A percentile compares a stretch with the other conserved stretches of the same genome.
These are phyloP conservation scores for Medicago arabica DNA, from an alignment of 306 rosid genomes.

Conservation along the genomic window DNA sequence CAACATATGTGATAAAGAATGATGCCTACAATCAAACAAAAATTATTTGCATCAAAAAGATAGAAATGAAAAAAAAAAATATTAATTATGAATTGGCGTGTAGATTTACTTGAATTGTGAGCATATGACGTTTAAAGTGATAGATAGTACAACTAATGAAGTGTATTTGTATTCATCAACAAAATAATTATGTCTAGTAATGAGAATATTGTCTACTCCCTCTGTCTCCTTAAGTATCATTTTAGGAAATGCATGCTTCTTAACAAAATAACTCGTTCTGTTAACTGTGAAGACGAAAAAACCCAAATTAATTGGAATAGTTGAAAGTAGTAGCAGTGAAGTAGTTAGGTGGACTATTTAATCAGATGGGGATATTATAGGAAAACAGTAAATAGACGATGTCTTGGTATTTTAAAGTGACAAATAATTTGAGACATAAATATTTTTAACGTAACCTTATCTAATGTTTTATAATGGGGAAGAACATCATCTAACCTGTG, in stretches of 20 bases:
- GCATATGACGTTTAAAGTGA: slow-evolving; percentile 10
- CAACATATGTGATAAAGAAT: slow-evolving; percentile 92
- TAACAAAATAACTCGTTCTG: neutral
- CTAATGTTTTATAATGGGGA: slow-evolving; percentile 15
- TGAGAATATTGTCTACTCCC: neutral
- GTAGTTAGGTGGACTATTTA: no score
- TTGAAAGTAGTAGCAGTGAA: no score
- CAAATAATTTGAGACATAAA: neutral
- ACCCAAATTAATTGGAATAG: no score
- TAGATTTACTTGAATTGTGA: slow-evolving; percentile 24
- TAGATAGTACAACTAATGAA: neutral
- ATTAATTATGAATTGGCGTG: slow-evolving; percentile 9
- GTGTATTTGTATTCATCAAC: neutral
- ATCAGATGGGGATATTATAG: no score
- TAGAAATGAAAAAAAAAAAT: slow-evolving; percentile 19
- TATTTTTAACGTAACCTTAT: no score
- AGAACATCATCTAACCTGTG: slow-evolving; percentile 70
- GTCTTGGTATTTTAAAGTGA: no score
- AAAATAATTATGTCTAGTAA: no score
- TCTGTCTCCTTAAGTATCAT: no score
- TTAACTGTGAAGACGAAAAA: no score
- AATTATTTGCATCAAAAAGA: slow-evolving; percentile 43
- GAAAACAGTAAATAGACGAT: no score
- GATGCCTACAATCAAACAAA: slow-evolving; percentile 71
- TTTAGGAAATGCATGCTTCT: no score